A percentile compares a stretch with the other conserved stretches of the same genome.
Conservation (phyloP, 176 grass and related monocot genomes). For the Carex scoparia region DNA sequence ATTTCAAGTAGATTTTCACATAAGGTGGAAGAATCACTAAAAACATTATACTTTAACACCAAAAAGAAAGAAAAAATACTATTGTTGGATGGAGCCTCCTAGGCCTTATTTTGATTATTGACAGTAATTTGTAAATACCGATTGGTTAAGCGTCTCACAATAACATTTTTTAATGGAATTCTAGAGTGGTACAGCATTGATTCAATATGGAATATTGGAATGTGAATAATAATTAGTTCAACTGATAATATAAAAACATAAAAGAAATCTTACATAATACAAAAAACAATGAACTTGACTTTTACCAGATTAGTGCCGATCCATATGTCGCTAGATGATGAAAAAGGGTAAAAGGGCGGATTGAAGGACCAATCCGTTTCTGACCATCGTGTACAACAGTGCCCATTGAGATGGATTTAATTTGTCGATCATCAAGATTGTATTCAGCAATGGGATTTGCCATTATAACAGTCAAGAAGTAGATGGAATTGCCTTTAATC, state of each 20-base stretch:
- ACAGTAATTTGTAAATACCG: too few species aligned
- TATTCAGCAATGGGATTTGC: neutral
- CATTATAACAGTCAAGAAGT: neutral
- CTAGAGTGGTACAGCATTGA: neutral
- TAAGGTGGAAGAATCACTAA: too few species aligned
- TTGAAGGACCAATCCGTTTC: neutral
- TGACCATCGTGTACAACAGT: neutral
- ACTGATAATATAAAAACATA: neutral
- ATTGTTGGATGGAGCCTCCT: too few species aligned
- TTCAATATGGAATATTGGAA: neutral
- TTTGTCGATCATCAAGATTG: neutral
- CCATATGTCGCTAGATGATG: conserved; percentile 17
- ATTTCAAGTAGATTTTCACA: too few species aligned
- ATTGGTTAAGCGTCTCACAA: neutral
- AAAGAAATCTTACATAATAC: neutral
- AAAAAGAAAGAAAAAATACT: too few species aligned
- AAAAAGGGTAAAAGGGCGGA: conserved; percentile 8
- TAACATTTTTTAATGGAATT: neutral
- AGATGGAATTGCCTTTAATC: neutral
- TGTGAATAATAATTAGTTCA: neutral
- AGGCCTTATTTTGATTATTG: too few species aligned
- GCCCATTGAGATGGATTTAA: neutral
- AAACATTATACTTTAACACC: too few species aligned
- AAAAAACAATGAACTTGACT: neutral
- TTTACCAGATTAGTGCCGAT: neutral